Evolutionary conservation across 345 rosid species (phyloP).

Genomic region (Citropsis articulata): DNA sequence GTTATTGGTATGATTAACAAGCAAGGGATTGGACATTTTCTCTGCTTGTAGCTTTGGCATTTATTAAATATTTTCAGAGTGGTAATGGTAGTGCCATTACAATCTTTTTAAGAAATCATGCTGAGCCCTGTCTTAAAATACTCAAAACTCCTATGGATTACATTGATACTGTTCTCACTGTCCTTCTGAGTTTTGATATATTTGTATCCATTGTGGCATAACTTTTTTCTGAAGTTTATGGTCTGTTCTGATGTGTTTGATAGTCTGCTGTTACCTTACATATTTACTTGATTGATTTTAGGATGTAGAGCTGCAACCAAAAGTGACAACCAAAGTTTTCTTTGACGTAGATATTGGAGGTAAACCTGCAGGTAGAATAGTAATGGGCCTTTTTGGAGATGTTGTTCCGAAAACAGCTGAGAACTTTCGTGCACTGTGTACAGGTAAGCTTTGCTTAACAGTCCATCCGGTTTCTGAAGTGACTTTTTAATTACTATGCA

Average conservation of each 20-base stretch:
- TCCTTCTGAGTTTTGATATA: background rate
- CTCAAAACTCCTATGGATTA: background rate
- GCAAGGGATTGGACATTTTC: background rate
- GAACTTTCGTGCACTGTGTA: slow-evolving; percentile 81
- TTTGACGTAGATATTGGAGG: slow-evolving; percentile 92
- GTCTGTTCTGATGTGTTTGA: background rate
- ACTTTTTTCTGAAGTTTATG: background rate
- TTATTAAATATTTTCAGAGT: background rate
- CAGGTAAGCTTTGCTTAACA: slow-evolving; percentile 47
- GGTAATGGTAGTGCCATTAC: background rate
- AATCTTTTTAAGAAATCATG: background rate
- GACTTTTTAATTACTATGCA: background rate
- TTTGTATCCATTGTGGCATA: background rate
- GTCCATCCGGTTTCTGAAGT: background rate
- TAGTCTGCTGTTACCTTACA: background rate
- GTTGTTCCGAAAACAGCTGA: slow-evolving; percentile 81
- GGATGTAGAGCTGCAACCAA: slow-evolving; percentile 71
- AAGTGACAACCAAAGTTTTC: slow-evolving; percentile 77
- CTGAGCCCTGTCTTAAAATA: background rate
- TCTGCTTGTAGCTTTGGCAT: background rate
- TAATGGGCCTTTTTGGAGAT: slow-evolving; percentile 81
- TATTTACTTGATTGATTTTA: slow-evolving; percentile 19
- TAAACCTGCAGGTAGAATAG: slow-evolving; percentile 71
- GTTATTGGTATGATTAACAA: background rate
- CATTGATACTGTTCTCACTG: background rate